phyloP scores from a whole-genome alignment of 164 flowering plant species.

The Tetracentron sinense region DNA sequence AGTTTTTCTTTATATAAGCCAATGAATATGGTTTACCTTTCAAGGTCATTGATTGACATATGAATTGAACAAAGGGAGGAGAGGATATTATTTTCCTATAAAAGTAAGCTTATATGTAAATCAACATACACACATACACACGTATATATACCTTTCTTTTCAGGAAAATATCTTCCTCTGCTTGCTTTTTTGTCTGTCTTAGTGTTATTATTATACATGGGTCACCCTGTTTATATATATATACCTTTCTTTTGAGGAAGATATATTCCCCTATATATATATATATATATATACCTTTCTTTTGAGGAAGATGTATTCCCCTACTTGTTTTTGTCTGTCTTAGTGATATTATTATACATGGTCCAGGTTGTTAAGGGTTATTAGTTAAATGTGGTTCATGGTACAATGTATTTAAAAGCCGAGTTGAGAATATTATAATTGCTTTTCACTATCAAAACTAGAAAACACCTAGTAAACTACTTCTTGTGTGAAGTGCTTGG shows the following conservation, averaged over 20 bases:
- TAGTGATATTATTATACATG: conserved; percentile 7
- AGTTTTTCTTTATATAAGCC: not conserved
- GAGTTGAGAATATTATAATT: conserved; percentile 17
- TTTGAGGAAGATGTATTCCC: conserved; percentile 1
- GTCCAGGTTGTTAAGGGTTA: conserved; percentile 5
- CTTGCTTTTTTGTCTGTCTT: conserved; percentile 11
- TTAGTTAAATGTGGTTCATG: conserved; percentile 1
- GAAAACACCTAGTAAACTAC: not conserved
- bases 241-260: not conserved
- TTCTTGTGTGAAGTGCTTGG: not conserved
- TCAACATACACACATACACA: not conserved
- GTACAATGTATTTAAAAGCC: conserved; percentile 6
- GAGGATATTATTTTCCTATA: not conserved
- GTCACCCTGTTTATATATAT: conserved; percentile 1
- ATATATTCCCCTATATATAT: conserved; percentile 6
- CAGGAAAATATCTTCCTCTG: conserved; percentile 7
- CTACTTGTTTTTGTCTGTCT: conserved; percentile 7
- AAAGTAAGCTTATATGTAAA: not conserved
- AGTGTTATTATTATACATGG: conserved; percentile 8
- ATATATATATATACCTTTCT: not conserved
- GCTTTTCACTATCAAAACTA: not conserved
- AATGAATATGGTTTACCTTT: not conserved
- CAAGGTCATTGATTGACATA: not conserved
- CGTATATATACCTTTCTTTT: not conserved
- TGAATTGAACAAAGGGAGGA: not conserved